Evolutionary conservation across 352 stramenopile genomes (phyloP), one percentile per base, ranked within the genome.

Genomic region (Hyaloperonospora brassicae): DNA sequence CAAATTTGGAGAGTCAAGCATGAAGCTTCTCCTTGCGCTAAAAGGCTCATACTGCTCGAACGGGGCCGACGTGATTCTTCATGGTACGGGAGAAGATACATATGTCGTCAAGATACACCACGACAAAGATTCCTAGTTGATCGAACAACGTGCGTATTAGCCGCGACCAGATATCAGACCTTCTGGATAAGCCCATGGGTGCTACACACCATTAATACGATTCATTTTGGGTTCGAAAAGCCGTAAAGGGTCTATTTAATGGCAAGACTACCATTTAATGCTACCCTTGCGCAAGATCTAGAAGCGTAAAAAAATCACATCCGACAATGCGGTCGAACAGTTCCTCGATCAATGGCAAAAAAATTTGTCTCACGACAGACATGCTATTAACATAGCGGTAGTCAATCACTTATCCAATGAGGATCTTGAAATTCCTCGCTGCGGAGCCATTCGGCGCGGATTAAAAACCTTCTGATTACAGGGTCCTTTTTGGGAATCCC

Each of bases 401-500:
- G 22, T 30, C 41, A 30, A 47, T 47, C 5, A 40, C 41, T 21
- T 21, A 47, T 14, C 50, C 41, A 47, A 68, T 52, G 7, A 39
- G 48, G 4, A 59, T 36, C 2, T 40, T 50, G 14, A 42, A 23
- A 23, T 58, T 61, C 21, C 51, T n/a, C 47, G 24, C 41, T 59
- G 5, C 47, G 55, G 31, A 64, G 2, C 47, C 50, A 68, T 43
- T 68, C 41, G 4, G 41, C 21, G 13, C 55, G 55, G 35, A 21
- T 38, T 7, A 24, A 24, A 46, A 50, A 64, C 2, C 46, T 53
- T 42, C 41, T 47, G 7, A 41, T 38, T 21, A 17, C 42, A 9
- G 55, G 55, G 31, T 64, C 55, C 14, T 61, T 64, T 36, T 68
- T 58, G 0, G 61, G 55, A 17, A 68, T 55, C 7, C 51, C 34